phyloP scores from a whole-genome alignment of 2,329 filamentous ascomycete species.

The Curvularia sp. region DNA sequence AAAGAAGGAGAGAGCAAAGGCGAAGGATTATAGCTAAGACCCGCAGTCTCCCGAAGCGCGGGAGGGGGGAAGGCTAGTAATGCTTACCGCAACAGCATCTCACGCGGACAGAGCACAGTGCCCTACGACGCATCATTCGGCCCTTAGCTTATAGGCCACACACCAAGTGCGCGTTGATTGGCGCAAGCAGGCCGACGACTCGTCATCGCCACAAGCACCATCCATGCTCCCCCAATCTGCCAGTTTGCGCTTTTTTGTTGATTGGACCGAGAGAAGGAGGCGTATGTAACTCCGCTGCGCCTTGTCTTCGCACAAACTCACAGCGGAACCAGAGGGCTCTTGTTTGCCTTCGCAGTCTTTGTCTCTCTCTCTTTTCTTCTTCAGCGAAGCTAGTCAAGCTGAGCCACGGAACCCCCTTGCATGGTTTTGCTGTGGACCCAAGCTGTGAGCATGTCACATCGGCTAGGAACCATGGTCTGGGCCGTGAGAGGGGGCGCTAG shows the following conservation, averaged over 20 bases:
- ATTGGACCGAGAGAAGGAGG: background rate
- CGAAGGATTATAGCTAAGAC: slow-evolving; percentile 1
- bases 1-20: background rate
- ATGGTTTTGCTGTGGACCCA: background rate
- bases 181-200: slow-evolving; percentile 13
- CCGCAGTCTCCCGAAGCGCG: background rate
- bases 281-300: background rate
- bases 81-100: slow-evolving; percentile 2
- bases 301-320: background rate
- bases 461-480: background rate
- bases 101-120: slow-evolving; percentile 8
- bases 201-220: slow-evolving; percentile 18
- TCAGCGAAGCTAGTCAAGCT: background rate
- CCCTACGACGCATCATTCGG: slow-evolving; percentile 10
- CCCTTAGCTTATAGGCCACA: slow-evolving; percentile 14
- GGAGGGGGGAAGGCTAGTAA: slow-evolving; percentile 1
- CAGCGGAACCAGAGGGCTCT: background rate
- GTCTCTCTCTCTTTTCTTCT: background rate
- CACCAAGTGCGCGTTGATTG: slow-evolving; percentile 15
- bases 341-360: too few species aligned
- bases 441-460: background rate
- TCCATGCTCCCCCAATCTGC: background rate
- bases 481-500: background rate
- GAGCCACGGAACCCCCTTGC: background rate
- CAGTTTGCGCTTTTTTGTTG: background rate